phyloP scores from a whole-genome alignment of 2,329 filamentous ascomycete species.

The Botrytis elliptica region DNA sequence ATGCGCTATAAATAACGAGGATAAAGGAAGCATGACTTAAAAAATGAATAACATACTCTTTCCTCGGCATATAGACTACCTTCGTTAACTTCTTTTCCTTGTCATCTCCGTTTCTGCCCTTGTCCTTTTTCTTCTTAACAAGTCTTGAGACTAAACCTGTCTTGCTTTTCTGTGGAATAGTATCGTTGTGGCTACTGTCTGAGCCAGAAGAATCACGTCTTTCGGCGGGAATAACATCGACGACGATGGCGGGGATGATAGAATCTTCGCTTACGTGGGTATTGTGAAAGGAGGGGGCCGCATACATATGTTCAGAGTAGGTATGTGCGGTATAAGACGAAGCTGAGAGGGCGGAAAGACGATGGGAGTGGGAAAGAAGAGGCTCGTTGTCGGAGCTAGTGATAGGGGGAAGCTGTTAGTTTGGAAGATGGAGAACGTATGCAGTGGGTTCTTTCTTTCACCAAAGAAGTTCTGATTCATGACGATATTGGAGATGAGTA shows the following conservation, averaged over 20 bases:
- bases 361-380: conserved; percentile 24
- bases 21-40: not conserved
- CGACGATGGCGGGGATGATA: conserved; percentile 37
- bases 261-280: conserved; percentile 36
- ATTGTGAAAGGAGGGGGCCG: conserved; percentile 32
- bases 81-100: conserved; percentile 28
- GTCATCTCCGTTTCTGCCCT: conserved; percentile 19
- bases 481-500: not conserved
- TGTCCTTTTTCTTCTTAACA: conserved; percentile 23
- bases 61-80: conserved; percentile 38
- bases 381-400: conserved; percentile 35
- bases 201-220: not conserved
- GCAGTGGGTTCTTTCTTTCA: not conserved
- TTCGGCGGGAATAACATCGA: conserved; percentile 24
- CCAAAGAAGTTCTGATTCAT: not conserved
- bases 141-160: conserved; percentile 5
- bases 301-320: conserved; percentile 28
- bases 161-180: not conserved
- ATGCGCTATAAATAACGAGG: not conserved
- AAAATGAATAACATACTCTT: conserved; percentile 23
- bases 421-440: not conserved
- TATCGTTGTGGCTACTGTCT: not conserved
- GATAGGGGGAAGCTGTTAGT: not conserved
- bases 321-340: conserved; percentile 31
- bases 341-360: conserved; percentile 24